Evolutionary conservation across 495 filamentous ascomycete genomes (phyloP).

Genomic region (Parachaetomium inaequale): DNA sequence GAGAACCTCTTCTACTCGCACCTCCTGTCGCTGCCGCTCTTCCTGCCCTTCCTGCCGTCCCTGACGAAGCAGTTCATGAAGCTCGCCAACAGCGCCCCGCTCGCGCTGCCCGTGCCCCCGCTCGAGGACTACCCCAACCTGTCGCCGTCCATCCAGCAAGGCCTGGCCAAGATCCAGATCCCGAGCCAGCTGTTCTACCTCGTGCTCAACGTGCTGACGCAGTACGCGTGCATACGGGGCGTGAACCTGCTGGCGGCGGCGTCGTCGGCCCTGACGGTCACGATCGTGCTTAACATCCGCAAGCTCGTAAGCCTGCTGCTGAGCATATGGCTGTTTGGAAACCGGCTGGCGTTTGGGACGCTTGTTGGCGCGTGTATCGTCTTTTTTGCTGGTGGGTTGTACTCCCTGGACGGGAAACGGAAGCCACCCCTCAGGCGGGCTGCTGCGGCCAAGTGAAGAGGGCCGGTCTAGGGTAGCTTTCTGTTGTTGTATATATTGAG

Average conservation of each 20-base stretch:
- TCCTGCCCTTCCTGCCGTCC: conserved; percentile 53
- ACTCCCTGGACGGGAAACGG: conserved; percentile 67
- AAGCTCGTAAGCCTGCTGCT: conserved; percentile 89
- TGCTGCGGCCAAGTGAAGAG: conserved; percentile 22
- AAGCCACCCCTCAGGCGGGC: conserved; percentile 28
- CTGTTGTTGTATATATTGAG: conserved; percentile 10
- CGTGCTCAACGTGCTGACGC: conserved; percentile 78
- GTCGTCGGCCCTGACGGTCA: conserved; percentile 88
- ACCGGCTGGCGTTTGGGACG: conserved; percentile 68
- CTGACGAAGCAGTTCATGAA: conserved; percentile 49
- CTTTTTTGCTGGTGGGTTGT: conserved; percentile 81
- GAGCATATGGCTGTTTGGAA: conserved; percentile 92
- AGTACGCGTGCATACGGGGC: conserved; percentile 90
- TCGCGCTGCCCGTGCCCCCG: conserved; percentile 39
- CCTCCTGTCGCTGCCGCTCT: conserved; percentile 68
- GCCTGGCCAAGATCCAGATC: conserved; percentile 43
- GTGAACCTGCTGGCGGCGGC: conserved; percentile 85
- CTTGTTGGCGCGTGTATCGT: conserved; percentile 77
- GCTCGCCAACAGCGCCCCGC: conserved; percentile 47
- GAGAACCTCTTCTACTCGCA: conserved; percentile 96
- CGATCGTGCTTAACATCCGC: conserved; percentile 89
- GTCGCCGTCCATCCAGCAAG: conserved; percentile 30
- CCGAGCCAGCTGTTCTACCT: conserved; percentile 73
- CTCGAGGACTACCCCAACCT: conserved; percentile 29
- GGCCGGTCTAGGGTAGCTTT: not conserved